Conservation (phyloP, 768 basidiomycete genomes). For the Mycena capillaripes region DNA sequence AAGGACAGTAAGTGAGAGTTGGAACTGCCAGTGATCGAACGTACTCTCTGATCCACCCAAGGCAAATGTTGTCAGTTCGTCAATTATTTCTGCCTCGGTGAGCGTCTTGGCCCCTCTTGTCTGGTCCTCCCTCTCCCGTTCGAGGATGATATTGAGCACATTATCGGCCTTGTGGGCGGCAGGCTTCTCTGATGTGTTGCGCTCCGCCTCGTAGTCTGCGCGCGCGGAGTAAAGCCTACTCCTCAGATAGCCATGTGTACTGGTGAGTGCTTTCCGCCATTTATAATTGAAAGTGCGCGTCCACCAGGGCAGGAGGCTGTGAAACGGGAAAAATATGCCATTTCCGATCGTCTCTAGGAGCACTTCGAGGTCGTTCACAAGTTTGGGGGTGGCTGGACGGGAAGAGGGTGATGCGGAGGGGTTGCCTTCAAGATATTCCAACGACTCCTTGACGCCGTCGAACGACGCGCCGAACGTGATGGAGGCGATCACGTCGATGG, state of each 20-base stretch:
- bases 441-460: not conserved
- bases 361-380: constrained; percentile 8
- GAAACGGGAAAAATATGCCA: constrained; percentile 7
- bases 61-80: constrained; percentile 12
- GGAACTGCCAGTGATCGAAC: not conserved
- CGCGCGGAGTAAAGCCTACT: not conserved
- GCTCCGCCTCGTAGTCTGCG: not conserved
- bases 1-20: not conserved
- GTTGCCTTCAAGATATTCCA: constrained; percentile 2
- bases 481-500: constrained; percentile 26
- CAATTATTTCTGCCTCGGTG: constrained; percentile 17
- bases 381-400: constrained; percentile 5
- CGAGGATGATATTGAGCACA: constrained; percentile 18
- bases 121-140: constrained; percentile 12
- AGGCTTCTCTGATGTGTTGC: not conserved
- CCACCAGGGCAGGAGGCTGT: constrained; percentile 5
- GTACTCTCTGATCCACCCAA: constrained; percentile 22
- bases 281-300: constrained; percentile 22
- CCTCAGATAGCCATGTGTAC: not conserved
- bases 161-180: constrained; percentile 14
- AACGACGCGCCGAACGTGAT: constrained; percentile 30
- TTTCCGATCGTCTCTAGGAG: constrained; percentile 21
- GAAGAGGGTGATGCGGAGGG: not conserved
- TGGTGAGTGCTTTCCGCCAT: constrained; percentile 7
- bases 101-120: not conserved